These are phyloP conservation scores for Auriscalpium orientale DNA, from an alignment of 768 basidiomycete species.

Conservation along the genomic window DNA sequence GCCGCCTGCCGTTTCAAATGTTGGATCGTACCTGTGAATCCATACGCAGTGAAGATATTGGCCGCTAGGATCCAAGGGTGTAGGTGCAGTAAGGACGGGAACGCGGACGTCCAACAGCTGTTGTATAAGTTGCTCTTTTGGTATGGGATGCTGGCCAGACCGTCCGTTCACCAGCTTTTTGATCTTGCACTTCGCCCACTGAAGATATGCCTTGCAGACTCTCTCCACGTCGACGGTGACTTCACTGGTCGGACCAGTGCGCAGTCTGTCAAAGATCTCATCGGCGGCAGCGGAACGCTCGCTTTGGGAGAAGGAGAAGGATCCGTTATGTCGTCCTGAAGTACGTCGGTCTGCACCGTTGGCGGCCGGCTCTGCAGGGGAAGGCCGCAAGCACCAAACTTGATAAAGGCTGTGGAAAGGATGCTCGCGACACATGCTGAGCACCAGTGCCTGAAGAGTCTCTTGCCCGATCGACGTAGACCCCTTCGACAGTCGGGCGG, in stretches of 20 bases:
- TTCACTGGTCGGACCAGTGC: constrained; percentile 30
- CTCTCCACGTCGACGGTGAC: constrained; percentile 47
- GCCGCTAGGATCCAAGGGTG: constrained; percentile 61
- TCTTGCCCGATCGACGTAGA: constrained; percentile 36
- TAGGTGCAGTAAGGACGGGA: constrained; percentile 76
- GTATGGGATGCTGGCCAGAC: constrained; percentile 31
- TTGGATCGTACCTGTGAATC: constrained; percentile 52
- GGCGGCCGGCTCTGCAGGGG: constrained; percentile 1
- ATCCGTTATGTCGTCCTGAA: constrained; percentile 34
- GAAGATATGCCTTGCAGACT: constrained; percentile 56
- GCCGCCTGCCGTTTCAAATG: constrained; percentile 68
- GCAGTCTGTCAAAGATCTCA: constrained; percentile 50
- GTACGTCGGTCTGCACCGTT: constrained; percentile 28
- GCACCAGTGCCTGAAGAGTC: constrained; percentile 54
- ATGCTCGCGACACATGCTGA: constrained; percentile 81
- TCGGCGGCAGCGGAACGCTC: constrained; percentile 62
- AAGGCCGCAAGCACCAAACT: constrained; percentile 62
- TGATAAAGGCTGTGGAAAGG: constrained; percentile 93
- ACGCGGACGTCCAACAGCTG: constrained; percentile 50
- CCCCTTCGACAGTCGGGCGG: constrained; percentile 69
- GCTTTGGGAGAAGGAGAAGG: constrained; percentile 34
- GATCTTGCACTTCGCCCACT: constrained; percentile 66
- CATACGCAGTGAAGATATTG: constrained; percentile 65
- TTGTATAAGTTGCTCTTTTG: constrained; percentile 36
- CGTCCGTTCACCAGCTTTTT: constrained; percentile 21